These are phyloP conservation scores for Paramarasmius palmivorus DNA, from an alignment of 1,284 basidiomycete species.

Conservation along the genomic window DNA sequence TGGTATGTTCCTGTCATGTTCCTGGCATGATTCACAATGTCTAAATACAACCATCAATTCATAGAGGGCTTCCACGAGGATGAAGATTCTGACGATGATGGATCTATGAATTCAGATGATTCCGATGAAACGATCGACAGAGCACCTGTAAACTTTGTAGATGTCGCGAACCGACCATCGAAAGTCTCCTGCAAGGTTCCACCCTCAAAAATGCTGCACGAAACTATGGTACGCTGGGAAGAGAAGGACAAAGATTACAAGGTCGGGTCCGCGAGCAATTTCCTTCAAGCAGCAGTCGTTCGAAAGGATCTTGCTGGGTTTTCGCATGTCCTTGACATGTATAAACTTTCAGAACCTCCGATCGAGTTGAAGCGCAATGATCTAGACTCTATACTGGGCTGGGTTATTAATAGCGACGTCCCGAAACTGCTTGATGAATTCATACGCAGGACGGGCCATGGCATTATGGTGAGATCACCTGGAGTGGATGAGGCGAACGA, in stretches of 20 bases:
- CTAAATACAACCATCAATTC: conserved; percentile 13
- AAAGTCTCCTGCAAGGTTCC: conserved; percentile 37
- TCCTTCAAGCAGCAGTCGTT: conserved; percentile 36
- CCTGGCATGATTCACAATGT: conserved; percentile 16
- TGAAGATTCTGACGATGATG: conserved; percentile 24
- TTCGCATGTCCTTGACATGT: conserved; percentile 43
- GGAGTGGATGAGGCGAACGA: conserved; percentile 23
- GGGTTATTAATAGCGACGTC: conserved; percentile 39
- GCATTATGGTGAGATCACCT: conserved; percentile 36
- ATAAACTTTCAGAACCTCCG: conserved; percentile 33
- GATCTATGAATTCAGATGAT: conserved; percentile 35
- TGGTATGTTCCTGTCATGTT: conserved; percentile 27
- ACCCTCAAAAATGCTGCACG: conserved; percentile 36
- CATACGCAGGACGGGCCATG: conserved; percentile 50
- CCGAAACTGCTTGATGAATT: conserved; percentile 52
- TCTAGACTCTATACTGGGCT: conserved; percentile 18
- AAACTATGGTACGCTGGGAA: conserved; percentile 15
- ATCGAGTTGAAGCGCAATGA: conserved; percentile 19
- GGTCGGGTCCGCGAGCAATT: conserved; percentile 7
- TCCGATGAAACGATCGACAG: conserved; percentile 36
- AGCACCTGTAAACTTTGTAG: conserved; percentile 43
- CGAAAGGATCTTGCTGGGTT: conserved; percentile 54
- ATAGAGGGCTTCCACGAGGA: conserved; percentile 4
- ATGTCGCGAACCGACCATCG: conserved; percentile 49
- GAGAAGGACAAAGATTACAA: conserved; percentile 11